These are phyloP conservation scores for Lipomyces yamanashiensis DNA, from an alignment of 805 yeast genomes.

Conservation along the genomic window DNA sequence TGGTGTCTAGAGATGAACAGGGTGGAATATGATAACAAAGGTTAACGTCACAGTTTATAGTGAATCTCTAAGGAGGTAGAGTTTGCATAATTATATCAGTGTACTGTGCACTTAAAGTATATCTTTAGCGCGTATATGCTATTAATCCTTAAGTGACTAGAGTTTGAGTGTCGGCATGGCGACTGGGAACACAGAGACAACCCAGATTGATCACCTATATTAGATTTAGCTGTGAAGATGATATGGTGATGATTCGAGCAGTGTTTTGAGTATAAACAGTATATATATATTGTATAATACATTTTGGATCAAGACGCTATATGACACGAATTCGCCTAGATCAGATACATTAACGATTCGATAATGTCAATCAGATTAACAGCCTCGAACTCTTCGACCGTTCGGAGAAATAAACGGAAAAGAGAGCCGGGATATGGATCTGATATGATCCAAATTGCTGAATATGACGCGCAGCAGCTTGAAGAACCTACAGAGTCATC, in stretches of 20 bases:
- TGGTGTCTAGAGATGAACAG: not conserved
- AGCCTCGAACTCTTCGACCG: conserved; percentile 28
- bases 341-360: not conserved
- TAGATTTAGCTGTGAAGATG: not conserved
- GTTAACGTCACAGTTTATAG: not conserved
- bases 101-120: not conserved
- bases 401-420: conserved; percentile 27
- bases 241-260: not conserved
- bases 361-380: conserved; percentile 30
- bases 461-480: conserved; percentile 8
- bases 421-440: conserved; percentile 23
- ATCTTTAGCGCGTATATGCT: not conserved
- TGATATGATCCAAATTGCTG: conserved; percentile 21
- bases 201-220: no score
- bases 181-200: no score
- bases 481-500: conserved; percentile 8
- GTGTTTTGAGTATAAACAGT: not conserved
- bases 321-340: not conserved
- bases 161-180: no score
- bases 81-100: not conserved
- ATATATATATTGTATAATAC: not conserved
- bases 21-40: not conserved
- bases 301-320: not conserved
- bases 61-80: not conserved
- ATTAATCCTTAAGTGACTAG: no score